Percentiles rank a stretch among this genome's conserved stretches.
Conservation (phyloP, 202 grass and related monocot genomes). For the Miscanthus sacchariflorus region DNA sequence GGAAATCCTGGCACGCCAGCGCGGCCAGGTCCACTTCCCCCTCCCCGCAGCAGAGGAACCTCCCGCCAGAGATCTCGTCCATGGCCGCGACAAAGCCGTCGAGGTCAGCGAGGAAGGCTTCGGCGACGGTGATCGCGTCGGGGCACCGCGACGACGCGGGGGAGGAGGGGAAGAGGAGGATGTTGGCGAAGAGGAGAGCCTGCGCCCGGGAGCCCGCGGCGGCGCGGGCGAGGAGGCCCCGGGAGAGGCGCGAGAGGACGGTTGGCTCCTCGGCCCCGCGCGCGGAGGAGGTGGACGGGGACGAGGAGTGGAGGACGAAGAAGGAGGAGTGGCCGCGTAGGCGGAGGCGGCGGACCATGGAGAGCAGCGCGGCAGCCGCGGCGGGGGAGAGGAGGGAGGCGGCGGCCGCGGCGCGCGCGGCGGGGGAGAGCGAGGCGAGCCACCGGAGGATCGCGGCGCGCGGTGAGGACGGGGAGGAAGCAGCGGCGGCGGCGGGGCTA, state of each 20-base stretch:
- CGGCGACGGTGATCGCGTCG: slow-evolving; percentile 73
- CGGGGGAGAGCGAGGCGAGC: slow-evolving; percentile 69
- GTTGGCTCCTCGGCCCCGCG: slow-evolving; percentile 47
- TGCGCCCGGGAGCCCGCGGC: slow-evolving; percentile 53
- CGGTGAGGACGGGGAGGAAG: slow-evolving; percentile 38
- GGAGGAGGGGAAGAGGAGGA: slow-evolving; percentile 72
- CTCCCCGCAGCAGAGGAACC: slow-evolving; percentile 60
- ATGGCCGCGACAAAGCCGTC: slow-evolving; percentile 77
- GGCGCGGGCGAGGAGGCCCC: slow-evolving; percentile 70
- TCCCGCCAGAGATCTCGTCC: slow-evolving; percentile 84
- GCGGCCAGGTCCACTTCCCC: slow-evolving; percentile 57
- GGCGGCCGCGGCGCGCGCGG: slow-evolving; percentile 57
- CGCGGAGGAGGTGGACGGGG: slow-evolving; percentile 19
- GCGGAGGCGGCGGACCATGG: slow-evolving; percentile 80
- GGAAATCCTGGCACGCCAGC: slow-evolving; percentile 60
- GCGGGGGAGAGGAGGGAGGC: slow-evolving; percentile 59
- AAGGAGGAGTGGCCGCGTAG: slow-evolving; percentile 81
- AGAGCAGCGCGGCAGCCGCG: slow-evolving; percentile 53
- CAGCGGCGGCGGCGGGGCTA: slow-evolving; percentile 3
- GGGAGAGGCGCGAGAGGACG: slow-evolving; percentile 80
- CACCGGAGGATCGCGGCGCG: slow-evolving; percentile 85
- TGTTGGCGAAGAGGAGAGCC: slow-evolving; percentile 44
- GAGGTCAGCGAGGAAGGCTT: slow-evolving; percentile 67
- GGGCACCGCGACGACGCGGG: slow-evolving; percentile 33
- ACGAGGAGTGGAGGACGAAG: slow-evolving; percentile 69